A percentile compares a stretch with the other conserved stretches of the same genome.
phyloP scores from a whole-genome alignment of 2,329 filamentous ascomycete genomes.

The Exophiala mesophila region DNA sequence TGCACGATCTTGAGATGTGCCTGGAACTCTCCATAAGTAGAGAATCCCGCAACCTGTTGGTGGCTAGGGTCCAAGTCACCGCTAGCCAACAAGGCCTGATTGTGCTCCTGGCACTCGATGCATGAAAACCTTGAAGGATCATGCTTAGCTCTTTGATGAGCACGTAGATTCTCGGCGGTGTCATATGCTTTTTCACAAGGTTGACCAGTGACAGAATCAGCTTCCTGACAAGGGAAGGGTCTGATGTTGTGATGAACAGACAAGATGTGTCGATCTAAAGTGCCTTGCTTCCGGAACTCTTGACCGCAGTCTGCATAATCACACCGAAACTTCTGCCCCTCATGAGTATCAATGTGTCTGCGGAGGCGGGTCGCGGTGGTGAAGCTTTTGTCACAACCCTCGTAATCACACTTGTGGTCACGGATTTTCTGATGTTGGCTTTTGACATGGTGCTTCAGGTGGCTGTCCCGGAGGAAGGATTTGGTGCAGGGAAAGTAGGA shows the following conservation, averaged over 20 bases:
- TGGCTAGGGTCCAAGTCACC: constrained; percentile 15
- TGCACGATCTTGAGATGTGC: constrained; percentile 70
- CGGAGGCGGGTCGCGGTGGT: constrained; percentile 72
- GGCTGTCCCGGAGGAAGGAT: constrained; percentile 78
- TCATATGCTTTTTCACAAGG: constrained; percentile 68
- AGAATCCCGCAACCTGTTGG: constrained; percentile 54
- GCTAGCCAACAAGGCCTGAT: constrained; percentile 32
- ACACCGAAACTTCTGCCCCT: constrained; percentile 71
- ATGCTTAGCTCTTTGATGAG: constrained; percentile 68
- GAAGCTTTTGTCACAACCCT: constrained; percentile 74
- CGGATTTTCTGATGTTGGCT: constrained; percentile 70
- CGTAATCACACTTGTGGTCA: constrained; percentile 65
- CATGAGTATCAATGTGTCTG: constrained; percentile 72
- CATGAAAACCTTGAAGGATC: constrained; percentile 69
- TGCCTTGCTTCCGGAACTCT: constrained; percentile 82
- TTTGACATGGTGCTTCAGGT: constrained; percentile 79
- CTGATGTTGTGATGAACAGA: constrained; percentile 67
- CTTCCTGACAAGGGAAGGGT: constrained; percentile 64
- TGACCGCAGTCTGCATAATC: constrained; percentile 65
- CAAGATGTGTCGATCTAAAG: constrained; percentile 75
- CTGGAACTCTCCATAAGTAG: constrained; percentile 66
- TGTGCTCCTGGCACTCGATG: constrained; percentile 57
- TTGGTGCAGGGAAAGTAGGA: constrained; percentile 68
- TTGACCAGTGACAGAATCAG: constrained; percentile 48
- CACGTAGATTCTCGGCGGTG: constrained; percentile 63